Evolutionary conservation across 768 basidiomycete species (phyloP), one percentile per base, ranked within the genome.

Genomic region (Russula abietina): DNA sequence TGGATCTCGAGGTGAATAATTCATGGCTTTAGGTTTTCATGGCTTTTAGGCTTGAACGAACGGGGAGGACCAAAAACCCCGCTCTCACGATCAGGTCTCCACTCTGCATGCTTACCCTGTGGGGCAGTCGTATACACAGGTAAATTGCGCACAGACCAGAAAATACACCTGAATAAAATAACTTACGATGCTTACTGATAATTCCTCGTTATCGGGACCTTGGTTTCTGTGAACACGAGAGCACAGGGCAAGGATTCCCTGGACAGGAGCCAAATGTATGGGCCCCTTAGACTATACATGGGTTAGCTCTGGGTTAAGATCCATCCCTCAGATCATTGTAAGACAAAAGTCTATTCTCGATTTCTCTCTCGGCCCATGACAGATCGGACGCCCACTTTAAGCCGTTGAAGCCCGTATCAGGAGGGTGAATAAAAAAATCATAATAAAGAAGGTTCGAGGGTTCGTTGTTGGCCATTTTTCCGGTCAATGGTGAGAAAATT

Each of bases 341-440:
- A 63, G 51, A 62, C 61, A 51, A 55, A 59, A 59, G 60, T 53
- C 60, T 58, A 36, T 60, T 64, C 63, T 64, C 58, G 54, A 64
- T 64, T 55, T 17, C 38, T 17, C 38, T 39, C 38, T 39, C 43
- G 53, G 46, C 46, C 36, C 26, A 36, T 19, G 32, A 22, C 26
- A 41, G 28, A 59, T 59, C 57, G 53, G 52, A 54, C 39, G 9
- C 36, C 55, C 50, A 56, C 55, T 57, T 43, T 50, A 38, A 30
- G 54, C 46, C 46, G 39, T 11, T 22, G 19, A 56, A 16, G 26
- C 60, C 50, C 48, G 24, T 24, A 56, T 62, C 41, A 51, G 38
- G 24, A 36, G n/a, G 41, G 51, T 10, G 14, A n/a, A 2, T 45
- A 59, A 54, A 39, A 49, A 11, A 45, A 60, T 50, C 28, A 59